Conservation (phyloP, 169 alveolate species). For the Eimeria tenella region DNA sequence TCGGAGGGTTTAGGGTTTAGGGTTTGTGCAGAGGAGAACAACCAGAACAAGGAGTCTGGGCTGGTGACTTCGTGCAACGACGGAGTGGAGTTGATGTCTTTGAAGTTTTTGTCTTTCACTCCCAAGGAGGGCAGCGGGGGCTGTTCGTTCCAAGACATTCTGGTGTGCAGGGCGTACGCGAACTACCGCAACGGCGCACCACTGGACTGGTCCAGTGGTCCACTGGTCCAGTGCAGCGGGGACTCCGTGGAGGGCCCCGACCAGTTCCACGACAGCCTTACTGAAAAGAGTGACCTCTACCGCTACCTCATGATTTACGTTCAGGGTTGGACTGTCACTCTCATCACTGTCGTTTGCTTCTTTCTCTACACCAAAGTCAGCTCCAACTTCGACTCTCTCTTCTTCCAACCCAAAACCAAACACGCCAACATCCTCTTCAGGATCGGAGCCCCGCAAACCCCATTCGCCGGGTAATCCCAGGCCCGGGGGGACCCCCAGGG, state of each 20-base stretch:
- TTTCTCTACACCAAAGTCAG: constrained; percentile 55
- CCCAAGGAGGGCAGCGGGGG: not conserved
- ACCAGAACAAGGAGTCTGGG: not conserved
- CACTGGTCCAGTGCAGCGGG: constrained; percentile 33
- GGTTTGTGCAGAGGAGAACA: constrained; percentile 13
- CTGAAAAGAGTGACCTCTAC: constrained; percentile 68
- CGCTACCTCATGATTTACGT: constrained; percentile 63
- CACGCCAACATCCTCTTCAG: constrained; percentile 48
- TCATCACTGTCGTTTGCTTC: not conserved
- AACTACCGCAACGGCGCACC: constrained; percentile 27
- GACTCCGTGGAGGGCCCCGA: not conserved
- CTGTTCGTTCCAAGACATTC: constrained; percentile 53
- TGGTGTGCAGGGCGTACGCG: constrained; percentile 50
- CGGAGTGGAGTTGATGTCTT: constrained; percentile 45
- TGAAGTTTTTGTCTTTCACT: constrained; percentile 49
- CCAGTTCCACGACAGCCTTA: constrained; percentile 39
- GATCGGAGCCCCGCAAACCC: constrained; percentile 67
- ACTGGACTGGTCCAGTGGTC: constrained; percentile 19
- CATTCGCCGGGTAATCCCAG: constrained; percentile 7
- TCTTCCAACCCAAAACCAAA: constrained; percentile 64
- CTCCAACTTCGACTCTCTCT: constrained; percentile 71
- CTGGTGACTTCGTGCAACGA: constrained; percentile 65
- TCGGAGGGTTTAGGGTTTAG: not conserved
- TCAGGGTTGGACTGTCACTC: constrained; percentile 54
- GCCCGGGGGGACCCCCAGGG: too few species aligned